Evolutionary conservation across 2,329 filamentous ascomycete species (phyloP), one percentile per base, ranked within the genome.

Genomic region (Thelonectria rubi): DNA sequence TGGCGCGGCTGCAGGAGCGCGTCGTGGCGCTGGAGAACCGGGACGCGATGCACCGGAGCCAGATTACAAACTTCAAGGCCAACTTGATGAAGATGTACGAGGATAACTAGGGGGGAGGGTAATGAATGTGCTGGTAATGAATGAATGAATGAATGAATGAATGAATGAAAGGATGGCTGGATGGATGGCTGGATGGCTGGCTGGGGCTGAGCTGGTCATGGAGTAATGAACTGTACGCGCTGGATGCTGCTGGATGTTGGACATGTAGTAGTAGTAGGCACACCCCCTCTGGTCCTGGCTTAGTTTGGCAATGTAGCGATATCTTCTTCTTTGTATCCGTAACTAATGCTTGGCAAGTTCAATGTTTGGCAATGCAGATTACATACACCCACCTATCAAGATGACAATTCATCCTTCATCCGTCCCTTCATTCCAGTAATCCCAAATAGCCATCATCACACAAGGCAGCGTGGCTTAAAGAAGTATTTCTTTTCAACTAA

Each of bases 11-110:
- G 55, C 75, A 80, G 69, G 72, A 71, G 40, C 69, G 72, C 30
- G 67, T 82, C 5, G 69, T 68, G 8, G 74, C 72, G 15, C 68
- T 83, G n/a, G 80, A 83, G 72, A 77, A 77, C 21, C 69, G 72
- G 58, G 71, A 75, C 8, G 63, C 59, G 55, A 60, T 73, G 52
- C 69, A 78, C 24, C 69, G 71, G n/a, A 72, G 69, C 24, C 70
- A 75, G 49, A 67, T 80, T 60, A 75, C 74, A 32, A 75, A 76
- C 49, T 75, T 79, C 63, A 78, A 80, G 66, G 74, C 73, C 18
- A 68, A 71, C 2, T 49, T 81, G 42, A 77, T 78, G 77, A 72
- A 75, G 62, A 62, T 74, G 67, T 77, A 77, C 50, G 72, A 77
- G 46, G 70, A 75, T 5, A 74, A 71, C n/a, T 74, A 57, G 66